Evolutionary conservation across 495 filamentous ascomycete genomes (phyloP), one percentile per base, ranked within the genome.

Genomic region (Tuber melanosporum): DNA sequence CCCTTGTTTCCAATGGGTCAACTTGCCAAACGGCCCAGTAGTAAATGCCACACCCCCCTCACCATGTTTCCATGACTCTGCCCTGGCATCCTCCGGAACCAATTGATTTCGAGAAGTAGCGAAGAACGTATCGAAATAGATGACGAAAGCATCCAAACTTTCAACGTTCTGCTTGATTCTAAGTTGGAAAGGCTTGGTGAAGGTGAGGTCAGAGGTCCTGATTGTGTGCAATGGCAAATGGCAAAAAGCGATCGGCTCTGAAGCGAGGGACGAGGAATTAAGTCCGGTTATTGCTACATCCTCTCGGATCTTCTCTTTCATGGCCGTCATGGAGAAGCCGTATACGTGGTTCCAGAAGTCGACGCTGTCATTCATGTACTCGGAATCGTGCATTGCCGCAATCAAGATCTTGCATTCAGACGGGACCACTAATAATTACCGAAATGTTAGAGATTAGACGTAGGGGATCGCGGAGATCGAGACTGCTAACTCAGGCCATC

Each of bases 71-170:
- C 85, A 86, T n/a, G 75, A 78, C 75, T 84, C 80, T 0, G 84
- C 84, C 62, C 80, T 76, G 7, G 78, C 81, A 57, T 79, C 72
- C n/a, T 73, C 75, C 4, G 74, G 70, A n/a, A 85, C 72, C 83
- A 94, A 90, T 15, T 91, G 91, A 86, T 94, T 93, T 85, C 94
- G 94, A 87, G 95, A 98, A 45, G 94, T 93, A 49, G 92, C 93
- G 86, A 99, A 99, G 78, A 97, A 94, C 80, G 97, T 98, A 84
- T 99, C 95, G 87, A 99, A 99, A 93, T 96, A 98, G 46, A 97
- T 91, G 72, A 99, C 96, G 52, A 99, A 87, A 39, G 94, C 95
- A 84, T 99, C 96, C 77, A 99, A 89, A 85, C 94, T 97, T 85
- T 98, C 96, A 82, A 80, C 73, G 71, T 73, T 83, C 42, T 78